A percentile compares a stretch with the other conserved stretches of the same genome.
These are phyloP conservation scores for Scheffersomyces quercinus DNA, from an alignment of 1,139 yeast genomes.

Conservation along the genomic window DNA sequence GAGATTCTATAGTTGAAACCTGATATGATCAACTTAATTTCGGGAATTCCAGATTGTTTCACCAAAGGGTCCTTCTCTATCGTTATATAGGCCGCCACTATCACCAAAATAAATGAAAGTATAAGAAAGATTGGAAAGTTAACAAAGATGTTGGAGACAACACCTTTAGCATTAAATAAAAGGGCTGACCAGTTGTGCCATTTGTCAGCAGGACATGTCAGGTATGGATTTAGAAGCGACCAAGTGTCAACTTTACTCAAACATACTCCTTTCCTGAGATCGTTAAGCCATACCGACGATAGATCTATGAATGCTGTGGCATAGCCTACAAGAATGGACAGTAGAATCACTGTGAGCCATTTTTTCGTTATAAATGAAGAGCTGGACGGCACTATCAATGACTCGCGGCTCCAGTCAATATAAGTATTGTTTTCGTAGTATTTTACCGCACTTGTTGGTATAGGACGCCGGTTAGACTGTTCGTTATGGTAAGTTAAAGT, in stretches of 20 bases:
- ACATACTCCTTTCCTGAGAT: constrained; percentile 53
- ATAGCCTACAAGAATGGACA: constrained; percentile 60
- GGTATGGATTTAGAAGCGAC: constrained; percentile 46
- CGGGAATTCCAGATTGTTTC: constrained; percentile 70
- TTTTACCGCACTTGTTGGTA: constrained; percentile 5
- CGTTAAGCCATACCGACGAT: constrained; percentile 62
- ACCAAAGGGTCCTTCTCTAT: constrained; percentile 43
- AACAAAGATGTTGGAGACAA: constrained; percentile 22
- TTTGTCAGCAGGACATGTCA: constrained; percentile 45
- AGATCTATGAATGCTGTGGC: constrained; percentile 62
- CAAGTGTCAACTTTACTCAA: constrained; percentile 38
- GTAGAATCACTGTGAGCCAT: constrained; percentile 61
- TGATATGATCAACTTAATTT: constrained; percentile 61
- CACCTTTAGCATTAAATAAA: constrained; percentile 21
- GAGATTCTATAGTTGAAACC: constrained; percentile 50
- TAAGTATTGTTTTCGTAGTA: constrained; percentile 33
- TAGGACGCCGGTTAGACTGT: not conserved
- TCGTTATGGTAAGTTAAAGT: constrained; percentile 1
- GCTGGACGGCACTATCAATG: constrained; percentile 8
- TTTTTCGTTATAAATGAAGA: constrained; percentile 25
- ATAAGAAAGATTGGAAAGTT: constrained; percentile 41
- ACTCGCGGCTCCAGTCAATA: constrained; percentile 31
- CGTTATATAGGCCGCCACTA: constrained; percentile 34
- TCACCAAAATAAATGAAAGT: constrained; percentile 27
- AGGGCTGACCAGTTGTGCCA: constrained; percentile 46